These are phyloP conservation scores for Royoungia palumana DNA, from an alignment of 768 basidiomycete genomes.

Conservation along the genomic window DNA sequence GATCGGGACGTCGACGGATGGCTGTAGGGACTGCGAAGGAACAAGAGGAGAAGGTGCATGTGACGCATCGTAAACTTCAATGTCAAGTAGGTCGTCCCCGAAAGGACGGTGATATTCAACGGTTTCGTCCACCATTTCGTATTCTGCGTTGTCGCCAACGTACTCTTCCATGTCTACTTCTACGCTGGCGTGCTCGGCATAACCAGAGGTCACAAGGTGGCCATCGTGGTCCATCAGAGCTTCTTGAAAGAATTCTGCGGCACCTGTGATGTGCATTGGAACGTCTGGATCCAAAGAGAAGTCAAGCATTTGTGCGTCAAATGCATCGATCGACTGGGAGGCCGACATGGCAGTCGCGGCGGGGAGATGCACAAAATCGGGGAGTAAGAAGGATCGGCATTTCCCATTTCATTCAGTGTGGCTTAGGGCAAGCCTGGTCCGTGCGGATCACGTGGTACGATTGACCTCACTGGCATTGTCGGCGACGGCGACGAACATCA, in stretches of 20 bases:
- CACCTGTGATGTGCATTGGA: conserved; percentile 47
- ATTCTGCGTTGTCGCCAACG: conserved; percentile 47
- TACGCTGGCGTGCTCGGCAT: conserved; percentile 40
- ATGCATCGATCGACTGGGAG: conserved; percentile 42
- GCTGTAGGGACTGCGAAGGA: conserved; percentile 11
- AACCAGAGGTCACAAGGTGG: conserved; percentile 25
- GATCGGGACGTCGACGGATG: conserved; percentile 15
- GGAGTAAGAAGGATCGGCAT: conserved; percentile 14
- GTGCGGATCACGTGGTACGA: conserved; percentile 29
- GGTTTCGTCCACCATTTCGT: conserved; percentile 38
- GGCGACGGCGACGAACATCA: conserved; percentile 1
- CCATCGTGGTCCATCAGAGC: conserved; percentile 60
- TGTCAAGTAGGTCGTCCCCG: conserved; percentile 33
- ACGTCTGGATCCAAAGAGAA: conserved; percentile 55
- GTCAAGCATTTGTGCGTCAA: conserved; percentile 65
- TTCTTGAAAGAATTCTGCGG: conserved; percentile 50
- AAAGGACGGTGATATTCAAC: conserved; percentile 20
- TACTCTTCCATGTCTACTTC: conserved; percentile 69
- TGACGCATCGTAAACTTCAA: conserved; percentile 42
- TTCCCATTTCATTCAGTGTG: conserved; percentile 5
- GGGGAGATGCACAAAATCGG: conserved; percentile 15
- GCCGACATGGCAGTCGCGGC: conserved; percentile 24
- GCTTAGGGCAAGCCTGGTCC: conserved; percentile 32
- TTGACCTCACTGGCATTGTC: not conserved
- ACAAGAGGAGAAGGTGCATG: conserved; percentile 29